Conservation (phyloP, 192 early-diverging fungal species). For the Coemansia sp. region DNA sequence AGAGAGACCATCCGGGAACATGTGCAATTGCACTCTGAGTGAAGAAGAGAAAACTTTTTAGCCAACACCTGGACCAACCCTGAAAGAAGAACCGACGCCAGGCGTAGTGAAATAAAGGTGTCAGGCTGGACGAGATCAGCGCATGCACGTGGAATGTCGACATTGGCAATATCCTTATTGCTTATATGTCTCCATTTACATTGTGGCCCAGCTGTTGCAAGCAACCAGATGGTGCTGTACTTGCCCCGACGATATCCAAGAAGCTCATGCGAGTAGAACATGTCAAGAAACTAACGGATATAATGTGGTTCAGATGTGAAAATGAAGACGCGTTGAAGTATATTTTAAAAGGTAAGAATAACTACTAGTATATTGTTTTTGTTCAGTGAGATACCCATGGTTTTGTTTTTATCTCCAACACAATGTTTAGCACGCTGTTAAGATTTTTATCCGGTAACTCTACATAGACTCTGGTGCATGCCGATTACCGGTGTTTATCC, state of each 20-base stretch:
- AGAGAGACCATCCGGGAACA: constrained; percentile 27
- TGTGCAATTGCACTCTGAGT: constrained; percentile 24
- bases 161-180: constrained; percentile 23
- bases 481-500: too few relatives aligned
- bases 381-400: too few relatives aligned
- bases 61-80: constrained; percentile 28
- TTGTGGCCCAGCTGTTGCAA: constrained; percentile 19
- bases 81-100: constrained; percentile 32
- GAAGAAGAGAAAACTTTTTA: constrained; percentile 20
- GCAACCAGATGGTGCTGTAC: constrained; percentile 42
- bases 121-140: constrained; percentile 24
- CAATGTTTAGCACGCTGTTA: too few relatives aligned
- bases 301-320: background rate
- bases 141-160: constrained; percentile 37
- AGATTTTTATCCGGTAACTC: too few relatives aligned
- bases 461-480: too few relatives aligned
- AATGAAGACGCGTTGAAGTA: too few relatives aligned
- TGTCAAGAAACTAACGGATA: background rate
- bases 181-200: constrained; percentile 19
- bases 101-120: constrained; percentile 32
- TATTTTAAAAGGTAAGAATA: too few relatives aligned
- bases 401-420: too few relatives aligned
- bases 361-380: too few relatives aligned
- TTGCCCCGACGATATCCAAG: constrained; percentile 30
- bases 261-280: constrained; percentile 52